These are phyloP conservation scores for Hippophae rhamnoides DNA, from an alignment of 306 rosid species.

Conservation along the genomic window DNA sequence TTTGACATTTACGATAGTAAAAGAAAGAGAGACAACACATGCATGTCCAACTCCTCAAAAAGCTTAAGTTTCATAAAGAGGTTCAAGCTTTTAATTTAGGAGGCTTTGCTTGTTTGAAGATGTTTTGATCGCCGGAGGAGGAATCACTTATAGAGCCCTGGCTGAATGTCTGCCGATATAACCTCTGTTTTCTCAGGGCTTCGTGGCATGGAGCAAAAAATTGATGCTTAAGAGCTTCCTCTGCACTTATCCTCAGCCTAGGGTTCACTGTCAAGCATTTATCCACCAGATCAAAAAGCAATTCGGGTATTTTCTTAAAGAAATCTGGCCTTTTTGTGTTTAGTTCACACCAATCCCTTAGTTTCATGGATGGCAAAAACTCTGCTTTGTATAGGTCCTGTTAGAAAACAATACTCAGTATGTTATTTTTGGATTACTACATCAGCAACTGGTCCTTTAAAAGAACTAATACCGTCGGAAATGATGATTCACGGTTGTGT, in stretches of 20 bases:
- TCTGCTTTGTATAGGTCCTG: slow-evolving; percentile 49
- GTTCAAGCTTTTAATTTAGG: slow-evolving; percentile 10
- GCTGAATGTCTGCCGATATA: slow-evolving; percentile 16
- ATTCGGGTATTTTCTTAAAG: slow-evolving; percentile 31
- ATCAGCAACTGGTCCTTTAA: background rate
- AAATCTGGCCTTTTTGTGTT: slow-evolving; percentile 48
- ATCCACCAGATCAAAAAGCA: slow-evolving; percentile 53
- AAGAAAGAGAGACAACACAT: background rate
- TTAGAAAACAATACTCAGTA: background rate
- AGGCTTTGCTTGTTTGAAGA: slow-evolving; percentile 3
- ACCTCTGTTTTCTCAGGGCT: slow-evolving; percentile 32
- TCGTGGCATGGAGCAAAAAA: slow-evolving; percentile 42
- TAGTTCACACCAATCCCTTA: slow-evolving; percentile 47
- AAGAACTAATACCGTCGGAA: slow-evolving; percentile 36
- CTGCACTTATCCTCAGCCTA: slow-evolving; percentile 46
- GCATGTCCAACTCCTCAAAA: background rate
- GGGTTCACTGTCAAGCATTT: slow-evolving; percentile 61
- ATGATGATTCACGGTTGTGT: slow-evolving; percentile 52
- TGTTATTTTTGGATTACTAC: background rate
- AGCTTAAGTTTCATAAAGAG: background rate
- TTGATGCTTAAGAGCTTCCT: slow-evolving; percentile 56
- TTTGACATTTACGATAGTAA: background rate
- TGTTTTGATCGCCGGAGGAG: slow-evolving; percentile 9
- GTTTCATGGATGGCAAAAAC: slow-evolving; percentile 31
- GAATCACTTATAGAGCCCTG: slow-evolving; percentile 8